Evolutionary conservation across 805 yeast genomes (phyloP), one percentile per base, ranked within the genome.

Genomic region (Teunomyces kruisii): DNA sequence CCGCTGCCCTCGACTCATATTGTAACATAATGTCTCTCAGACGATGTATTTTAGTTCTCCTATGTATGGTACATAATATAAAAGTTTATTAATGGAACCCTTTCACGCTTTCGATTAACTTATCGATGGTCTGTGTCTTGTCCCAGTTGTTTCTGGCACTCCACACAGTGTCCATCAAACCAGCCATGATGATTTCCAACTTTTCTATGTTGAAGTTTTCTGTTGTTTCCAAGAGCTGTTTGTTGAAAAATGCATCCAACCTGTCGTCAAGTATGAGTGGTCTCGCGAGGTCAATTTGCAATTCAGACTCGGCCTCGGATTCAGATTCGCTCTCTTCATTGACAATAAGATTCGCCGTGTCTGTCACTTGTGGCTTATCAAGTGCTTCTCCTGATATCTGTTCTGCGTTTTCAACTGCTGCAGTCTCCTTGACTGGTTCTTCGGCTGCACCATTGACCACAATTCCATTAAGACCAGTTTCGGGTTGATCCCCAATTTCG

Each of bases 161-260:
- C 96, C 96, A 92, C 6, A 87, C 74, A 12, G 83, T 68, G 39
- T 85, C 90, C 69, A 87, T 80, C 40, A 90, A 56, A 37, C 74
- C 72, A 2, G 97, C 83, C 68, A 83, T 84, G 9, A 66, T 58
- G 12, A 58, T 57, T 48, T 72, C 77, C 41, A 72, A 53, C 41
- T 53, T 59, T 46, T 72, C 77, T 16, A 72, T 54, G 22, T 62
- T 68, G 46, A 49, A 68, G 36, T 63, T 57, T 17, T 61, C 60
- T 3, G 76, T 68, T n/a, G 57, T 51, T 17, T 54, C 58, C 8
- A 64, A 56, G 41, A 72, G 48, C 5, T 53, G 42, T 3, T 53
- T 50, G 19, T 51, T 47, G 53, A 71, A 67, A 42, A 67, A 56
- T 8, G 42, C 44, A 17, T 56, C 54, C 26, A 58, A 35, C 7